Conservation (phyloP, 2,329 filamentous ascomycete species). For the Xylaria digitata region DNA sequence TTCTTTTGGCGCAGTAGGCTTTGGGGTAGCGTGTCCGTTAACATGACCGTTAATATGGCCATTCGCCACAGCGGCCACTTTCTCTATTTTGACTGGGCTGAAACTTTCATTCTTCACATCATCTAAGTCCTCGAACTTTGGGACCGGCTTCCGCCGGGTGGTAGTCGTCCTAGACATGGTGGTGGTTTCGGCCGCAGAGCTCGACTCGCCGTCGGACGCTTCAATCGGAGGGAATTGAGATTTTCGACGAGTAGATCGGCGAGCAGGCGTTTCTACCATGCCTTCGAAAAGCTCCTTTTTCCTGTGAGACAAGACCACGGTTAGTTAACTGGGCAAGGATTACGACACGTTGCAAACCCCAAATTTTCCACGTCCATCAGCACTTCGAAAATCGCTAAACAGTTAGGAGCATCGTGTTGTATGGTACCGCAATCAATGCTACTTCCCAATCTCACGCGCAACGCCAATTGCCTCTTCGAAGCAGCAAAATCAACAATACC, state of each 20-base stretch:
- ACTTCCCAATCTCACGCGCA: constrained; percentile 3
- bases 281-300: constrained; percentile 72
- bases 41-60: constrained; percentile 29
- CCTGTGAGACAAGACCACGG: constrained; percentile 49
- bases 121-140: constrained; percentile 63
- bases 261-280: constrained; percentile 68
- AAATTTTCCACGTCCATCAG: background rate
- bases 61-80: constrained; percentile 40
- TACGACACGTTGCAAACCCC: constrained; percentile 5
- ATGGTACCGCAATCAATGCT: background rate
- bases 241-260: constrained; percentile 62
- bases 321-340: constrained; percentile 13
- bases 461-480: constrained; percentile 8
- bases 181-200: constrained; percentile 59
- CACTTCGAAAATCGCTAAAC: background rate
- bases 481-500: background rate
- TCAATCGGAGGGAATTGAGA: constrained; percentile 58
- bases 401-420: background rate
- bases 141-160: constrained; percentile 59
- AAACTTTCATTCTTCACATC: constrained; percentile 48
- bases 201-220: constrained; percentile 63
- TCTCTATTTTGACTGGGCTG: constrained; percentile 46
- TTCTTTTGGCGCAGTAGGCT: constrained; percentile 30
- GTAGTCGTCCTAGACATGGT: constrained; percentile 48
- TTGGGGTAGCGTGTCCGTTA: constrained; percentile 43